Percentiles rank a stretch among this genome's conserved stretches.
These are phyloP conservation scores for Exophiala aquamarina DNA, from an alignment of 2,329 filamentous ascomycete genomes.

Conservation along the genomic window DNA sequence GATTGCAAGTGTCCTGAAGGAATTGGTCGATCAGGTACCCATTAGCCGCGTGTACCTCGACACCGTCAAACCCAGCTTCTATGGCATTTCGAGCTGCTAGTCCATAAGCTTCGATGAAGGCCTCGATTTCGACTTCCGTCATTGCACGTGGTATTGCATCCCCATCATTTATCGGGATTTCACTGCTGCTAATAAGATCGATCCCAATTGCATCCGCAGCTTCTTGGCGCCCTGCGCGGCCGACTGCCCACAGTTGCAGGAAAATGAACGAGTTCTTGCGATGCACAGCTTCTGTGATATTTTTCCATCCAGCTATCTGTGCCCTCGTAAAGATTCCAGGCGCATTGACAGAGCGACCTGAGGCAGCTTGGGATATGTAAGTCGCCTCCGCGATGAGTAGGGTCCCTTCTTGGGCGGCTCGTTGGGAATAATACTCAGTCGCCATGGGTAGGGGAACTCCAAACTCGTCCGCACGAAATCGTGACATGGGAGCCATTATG, in stretches of 20 bases:
- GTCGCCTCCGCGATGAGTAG: constrained; percentile 33
- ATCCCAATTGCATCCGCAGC: not conserved
- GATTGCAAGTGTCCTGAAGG: constrained; percentile 50
- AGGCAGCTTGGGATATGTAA: constrained; percentile 12
- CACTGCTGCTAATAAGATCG: not conserved
- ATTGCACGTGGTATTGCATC: constrained; percentile 29
- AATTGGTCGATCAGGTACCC: constrained; percentile 56
- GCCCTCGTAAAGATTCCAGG: constrained; percentile 25
- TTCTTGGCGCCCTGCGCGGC: constrained; percentile 50
- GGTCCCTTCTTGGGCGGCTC: constrained; percentile 35
- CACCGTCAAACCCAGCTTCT: constrained; percentile 54
- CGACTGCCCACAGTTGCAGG: constrained; percentile 56
- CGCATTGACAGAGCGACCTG: constrained; percentile 3
- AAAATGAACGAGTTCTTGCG: constrained; percentile 50
- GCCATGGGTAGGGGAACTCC: constrained; percentile 34
- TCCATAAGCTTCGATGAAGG: constrained; percentile 43
- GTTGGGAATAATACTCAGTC: constrained; percentile 43
- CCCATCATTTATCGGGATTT: constrained; percentile 1
- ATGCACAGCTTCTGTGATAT: constrained; percentile 52
- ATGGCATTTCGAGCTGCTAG: constrained; percentile 53
- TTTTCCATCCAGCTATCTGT: constrained; percentile 52
- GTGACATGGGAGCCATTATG: constrained; percentile 53
- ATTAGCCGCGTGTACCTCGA: constrained; percentile 49
- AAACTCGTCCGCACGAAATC: constrained; percentile 50
- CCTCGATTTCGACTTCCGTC: constrained; percentile 44